Evolutionary conservation across 2,329 filamentous ascomycete genomes (phyloP), one percentile per base, ranked within the genome.

Genomic region (Teratosphaeria epicoccoides): DNA sequence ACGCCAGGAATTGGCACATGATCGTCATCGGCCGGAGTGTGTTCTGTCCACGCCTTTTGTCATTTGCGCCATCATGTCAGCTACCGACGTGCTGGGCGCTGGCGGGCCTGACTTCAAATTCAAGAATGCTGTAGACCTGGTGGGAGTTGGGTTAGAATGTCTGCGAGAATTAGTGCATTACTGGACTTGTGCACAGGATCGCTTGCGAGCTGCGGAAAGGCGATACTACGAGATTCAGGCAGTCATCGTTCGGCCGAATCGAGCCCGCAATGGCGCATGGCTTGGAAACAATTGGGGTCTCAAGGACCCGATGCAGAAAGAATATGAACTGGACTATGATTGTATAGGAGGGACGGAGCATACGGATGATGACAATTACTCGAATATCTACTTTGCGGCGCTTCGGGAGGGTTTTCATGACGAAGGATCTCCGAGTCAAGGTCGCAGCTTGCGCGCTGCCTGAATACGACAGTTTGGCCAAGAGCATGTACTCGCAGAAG

Each of bases 61-160:
- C 17, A 80, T 79, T n/a, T 80, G 79, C 56, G 76, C 78, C 5
- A 75, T 84, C 23, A 70, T 82, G 28, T 76, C 81, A 46, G 83
- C 84, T 0, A 73, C 84, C 28, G 85, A 88, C 58, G 78, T 86
- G 1, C 71, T 87, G 51, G 80, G 80, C 11, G 78, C 83, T 0
- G 79, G 76, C 4, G 80, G 83, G 1, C 62, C 72, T 0, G 64
- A 83, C 6, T 67, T 72, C 0, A 71, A 76, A 11, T 63, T 86
- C 10, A 64, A 74, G 1, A 69, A 72, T 10, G 70, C 79, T 24
- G 73, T 85, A 33, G 73, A 77, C 9, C 73, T 76, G 10, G 74
- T 85, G 47, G 60, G 71, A 17, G 73, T 75, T 26, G 78, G 77
- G 0, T 66, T 80, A 29, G 70, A 73, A 6, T 74, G 78, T 11